Base-by-base conservation (phyloP, 1,284 basidiomycete genomes). In the Puccinia triticina region DNA sequence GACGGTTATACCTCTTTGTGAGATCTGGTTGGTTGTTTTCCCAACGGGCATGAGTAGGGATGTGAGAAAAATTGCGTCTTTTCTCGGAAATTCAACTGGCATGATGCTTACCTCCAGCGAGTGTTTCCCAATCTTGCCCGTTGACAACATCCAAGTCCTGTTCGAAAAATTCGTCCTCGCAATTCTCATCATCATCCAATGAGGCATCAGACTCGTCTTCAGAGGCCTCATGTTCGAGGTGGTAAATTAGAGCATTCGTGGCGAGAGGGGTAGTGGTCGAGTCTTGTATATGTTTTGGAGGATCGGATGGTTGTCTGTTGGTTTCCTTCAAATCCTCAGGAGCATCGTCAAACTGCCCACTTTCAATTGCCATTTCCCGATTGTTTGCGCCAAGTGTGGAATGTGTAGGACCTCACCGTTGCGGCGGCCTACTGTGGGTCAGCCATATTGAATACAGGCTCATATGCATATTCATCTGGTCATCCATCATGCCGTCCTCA, bases 1-100 rank as follows among this genome's bases (percentile, higher is more conserved):
- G 78, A 50, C 95, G 92, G 87, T 97, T 98, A 88, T 94, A 98
- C 86, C 96, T 94, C 88, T 98, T 98, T 46, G 95, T 97, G 85
- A 98, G 96, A 88, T 98, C 95, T 96, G 85, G 21, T 77, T 82
- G 40, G 82, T 83, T 83, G 79, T 77, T 85, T 18, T 55, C 0
- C 12, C 11, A n/a, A 46, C 14, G 53, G n/a, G 32, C 23, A 18
- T 40, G 53, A 37, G 48, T 2, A 48, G 85, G 82, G 11, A 59
- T 23, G 46, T 14, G 29, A 48, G 5, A 50, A 18, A 29, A 48
- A 18, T 10, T 2, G 14, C 8, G 32, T 48, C n/a, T 26, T 43
- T 10, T 32, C 21, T 46, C 40, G 26, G 50, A 50, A 77, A 26
- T 50, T 53, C 16, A 23, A 37, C 23, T 55, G 29, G 67, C 23